A percentile compares a stretch with the other conserved stretches of the same genome.
These are phyloP conservation scores for Corylus heterophylla DNA, from an alignment of 306 rosid species.

Conservation along the genomic window DNA sequence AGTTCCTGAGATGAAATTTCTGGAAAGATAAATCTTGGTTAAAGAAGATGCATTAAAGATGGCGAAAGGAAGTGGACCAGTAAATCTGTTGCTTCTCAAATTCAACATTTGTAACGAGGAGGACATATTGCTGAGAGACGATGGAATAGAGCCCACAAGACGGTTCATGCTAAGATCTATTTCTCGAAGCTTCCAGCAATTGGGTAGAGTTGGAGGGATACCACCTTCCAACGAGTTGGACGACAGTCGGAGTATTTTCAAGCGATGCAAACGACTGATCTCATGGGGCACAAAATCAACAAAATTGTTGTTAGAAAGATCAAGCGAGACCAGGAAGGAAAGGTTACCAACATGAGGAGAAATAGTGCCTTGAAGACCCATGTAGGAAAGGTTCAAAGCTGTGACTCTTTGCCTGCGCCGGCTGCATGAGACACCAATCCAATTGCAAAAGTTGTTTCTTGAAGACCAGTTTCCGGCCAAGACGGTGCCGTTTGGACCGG, in stretches of 20 bases:
- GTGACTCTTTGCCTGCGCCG: not conserved
- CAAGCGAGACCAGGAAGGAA: not conserved
- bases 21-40: fast-evolving
- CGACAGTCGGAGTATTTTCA: fast-evolving
- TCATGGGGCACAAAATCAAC: not conserved
- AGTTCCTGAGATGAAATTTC: not conserved
- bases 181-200: not conserved
- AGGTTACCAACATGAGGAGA: conserved; percentile 8
- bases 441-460: not conserved
- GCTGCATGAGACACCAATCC: conserved; percentile 4
- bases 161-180: not conserved
- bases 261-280: not conserved
- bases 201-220: not conserved
- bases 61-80: not conserved
- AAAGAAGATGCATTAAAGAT: not conserved
- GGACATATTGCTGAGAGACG: not conserved
- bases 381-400: not conserved
- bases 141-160: not conserved
- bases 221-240: not conserved
- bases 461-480: not conserved
- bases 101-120: not conserved
- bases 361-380: not conserved
- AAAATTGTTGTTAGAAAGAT: not conserved
- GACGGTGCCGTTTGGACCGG: not conserved
- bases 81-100: not conserved